Evolutionary conservation across 495 filamentous ascomycete genomes (phyloP).

Genomic region (Hypomontagnella monticulosa): DNA sequence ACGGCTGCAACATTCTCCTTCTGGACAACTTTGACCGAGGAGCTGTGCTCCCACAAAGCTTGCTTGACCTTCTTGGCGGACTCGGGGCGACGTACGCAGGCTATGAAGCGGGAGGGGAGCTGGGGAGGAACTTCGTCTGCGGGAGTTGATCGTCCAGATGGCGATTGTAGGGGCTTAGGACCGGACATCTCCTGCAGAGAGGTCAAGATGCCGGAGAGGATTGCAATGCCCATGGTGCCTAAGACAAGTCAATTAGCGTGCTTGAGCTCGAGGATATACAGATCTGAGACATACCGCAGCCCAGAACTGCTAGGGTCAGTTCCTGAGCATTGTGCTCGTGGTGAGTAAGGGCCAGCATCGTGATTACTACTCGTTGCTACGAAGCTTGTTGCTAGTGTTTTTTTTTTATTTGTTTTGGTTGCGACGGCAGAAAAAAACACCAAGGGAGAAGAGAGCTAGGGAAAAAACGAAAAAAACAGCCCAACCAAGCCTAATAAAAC

Average conservation of each 20-base stretch:
- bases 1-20: conserved; percentile 69
- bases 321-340: conserved; percentile 51
- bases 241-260: conserved; percentile 23
- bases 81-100: conserved; percentile 72
- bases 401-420: conserved; percentile 1
- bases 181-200: conserved; percentile 63
- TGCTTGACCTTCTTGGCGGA: conserved; percentile 69
- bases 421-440: background rate
- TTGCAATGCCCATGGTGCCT: conserved; percentile 87
- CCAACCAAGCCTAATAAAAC: background rate
- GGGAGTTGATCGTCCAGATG: conserved; percentile 61
- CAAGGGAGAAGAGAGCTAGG: background rate
- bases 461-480: background rate
- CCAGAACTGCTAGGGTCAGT: conserved; percentile 74
- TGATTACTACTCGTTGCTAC: conserved; percentile 18
- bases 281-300: conserved; percentile 67
- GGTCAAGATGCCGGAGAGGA: conserved; percentile 80
- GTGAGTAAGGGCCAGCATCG: conserved; percentile 48
- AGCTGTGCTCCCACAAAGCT: conserved; percentile 63
- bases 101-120: conserved; percentile 77
- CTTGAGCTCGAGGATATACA: background rate
- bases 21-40: conserved; percentile 55
- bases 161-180: conserved; percentile 49
- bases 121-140: conserved; percentile 60
- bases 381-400: background rate